Base-by-base conservation (phyloP, 352 stramenopile genomes). In the Globisporangium nodosum region DNA sequence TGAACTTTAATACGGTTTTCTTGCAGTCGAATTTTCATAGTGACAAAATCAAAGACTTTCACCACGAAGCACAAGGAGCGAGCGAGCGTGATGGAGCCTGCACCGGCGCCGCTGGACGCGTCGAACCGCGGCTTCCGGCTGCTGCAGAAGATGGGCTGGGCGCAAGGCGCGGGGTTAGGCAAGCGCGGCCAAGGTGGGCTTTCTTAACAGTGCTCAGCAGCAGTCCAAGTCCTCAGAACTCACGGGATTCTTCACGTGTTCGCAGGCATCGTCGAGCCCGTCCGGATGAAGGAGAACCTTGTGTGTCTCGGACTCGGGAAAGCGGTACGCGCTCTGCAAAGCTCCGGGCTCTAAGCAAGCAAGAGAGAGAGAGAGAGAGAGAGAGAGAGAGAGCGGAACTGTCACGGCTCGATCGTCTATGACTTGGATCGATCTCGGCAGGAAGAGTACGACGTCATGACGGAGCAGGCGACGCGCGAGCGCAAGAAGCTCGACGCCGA, bases 141-240 rank as follows among this genome's bases (percentile, higher is more conserved):
- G 57, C 63, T 90, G 42, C 57, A 62, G 20, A 85, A 79, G 56
- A 84, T 88, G 78, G 81, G 81, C 31, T 90, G 81, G 81, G 69
- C 63, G 24, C 58, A 66, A 9, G 81, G 78, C 31, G 58, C 61
- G 21, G 78, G 81, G 0, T 62, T 90, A 31, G 81, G 81, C 52
- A 78, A 73, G 40, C 49, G 57, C 33, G 71, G 70, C 20, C 73
- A 90, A 73, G 73, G 73, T 78, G 6, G 24, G 18, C 24, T 9
- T 15, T 8, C 21, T 11, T 24, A 11, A n/a, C 45, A 15, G 35
- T 40, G 6, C 6, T 37, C 9, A 13, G 12, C 37, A 3, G 3
- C 37, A 43, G 37, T 12, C 18, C 12, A 13, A 13, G 12, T 18
- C 12, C 1, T 4, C 37, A 13, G 37, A 43, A 18, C 37, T 43